Conservation (phyloP, 2,329 filamentous ascomycete genomes). For the Phaeophleospora eucalypticola region DNA sequence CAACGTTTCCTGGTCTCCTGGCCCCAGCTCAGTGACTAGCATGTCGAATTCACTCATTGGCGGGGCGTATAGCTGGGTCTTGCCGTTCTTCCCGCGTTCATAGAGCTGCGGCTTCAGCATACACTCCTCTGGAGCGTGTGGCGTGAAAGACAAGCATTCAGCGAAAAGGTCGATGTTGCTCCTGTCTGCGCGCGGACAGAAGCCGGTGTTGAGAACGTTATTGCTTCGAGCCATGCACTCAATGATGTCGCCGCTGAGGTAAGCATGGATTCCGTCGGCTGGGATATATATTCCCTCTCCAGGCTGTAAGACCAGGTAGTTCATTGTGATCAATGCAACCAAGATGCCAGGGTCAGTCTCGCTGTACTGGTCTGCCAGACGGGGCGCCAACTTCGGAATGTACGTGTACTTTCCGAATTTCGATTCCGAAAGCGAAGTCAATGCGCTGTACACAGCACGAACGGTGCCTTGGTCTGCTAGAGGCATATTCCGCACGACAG, state of each 20-base stretch:
- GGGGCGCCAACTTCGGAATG: constrained; percentile 61
- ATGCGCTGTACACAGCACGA: constrained; percentile 48
- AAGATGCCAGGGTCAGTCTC: constrained; percentile 62
- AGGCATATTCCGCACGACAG: constrained; percentile 54
- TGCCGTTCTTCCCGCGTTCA: constrained; percentile 53
- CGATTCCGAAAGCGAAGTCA: constrained; percentile 47
- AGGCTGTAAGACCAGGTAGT: constrained; percentile 62
- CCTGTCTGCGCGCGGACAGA: constrained; percentile 64
- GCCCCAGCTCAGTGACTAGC: constrained; percentile 54
- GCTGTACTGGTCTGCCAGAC: constrained; percentile 62
- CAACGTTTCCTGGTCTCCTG: constrained; percentile 57
- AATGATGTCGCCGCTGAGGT: constrained; percentile 68
- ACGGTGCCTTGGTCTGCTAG: constrained; percentile 52
- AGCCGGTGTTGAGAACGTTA: constrained; percentile 72
- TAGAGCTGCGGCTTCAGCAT: constrained; percentile 50
- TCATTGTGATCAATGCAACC: constrained; percentile 69
- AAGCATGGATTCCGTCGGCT: constrained; percentile 70
- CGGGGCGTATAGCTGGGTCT: constrained; percentile 61
- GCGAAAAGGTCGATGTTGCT: constrained; percentile 63
- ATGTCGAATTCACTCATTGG: constrained; percentile 71
- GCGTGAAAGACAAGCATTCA: constrained; percentile 59
- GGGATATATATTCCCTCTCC: constrained; percentile 66
- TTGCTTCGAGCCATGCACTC: constrained; percentile 75
- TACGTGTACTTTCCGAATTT: constrained; percentile 53
- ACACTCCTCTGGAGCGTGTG: constrained; percentile 56